A percentile compares a stretch with the other conserved stretches of the same genome.
Conservation (phyloP, 257 asterid genomes). For the Penstemon davidsonii region DNA sequence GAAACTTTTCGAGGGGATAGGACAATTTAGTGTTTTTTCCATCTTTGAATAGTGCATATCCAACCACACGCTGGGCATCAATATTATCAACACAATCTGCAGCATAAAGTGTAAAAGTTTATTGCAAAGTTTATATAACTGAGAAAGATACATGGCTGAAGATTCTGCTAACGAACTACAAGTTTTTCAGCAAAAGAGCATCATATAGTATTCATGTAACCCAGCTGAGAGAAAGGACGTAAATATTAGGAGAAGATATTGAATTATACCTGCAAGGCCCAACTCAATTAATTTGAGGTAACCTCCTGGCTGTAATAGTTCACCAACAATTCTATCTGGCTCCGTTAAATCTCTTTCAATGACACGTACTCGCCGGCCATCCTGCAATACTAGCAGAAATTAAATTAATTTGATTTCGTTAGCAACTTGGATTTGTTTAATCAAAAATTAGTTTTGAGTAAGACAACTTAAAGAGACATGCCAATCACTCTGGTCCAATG, state of each 20-base stretch:
- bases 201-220: neutral
- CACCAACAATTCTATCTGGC: conserved; percentile 51
- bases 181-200: neutral
- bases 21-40: conserved; percentile 44
- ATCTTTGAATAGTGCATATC: conserved; percentile 57
- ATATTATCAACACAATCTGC: conserved; percentile 58
- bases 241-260: neutral
- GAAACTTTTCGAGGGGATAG: conserved; percentile 45
- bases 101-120: neutral
- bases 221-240: neutral
- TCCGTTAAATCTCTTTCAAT: conserved; percentile 47
- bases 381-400: conserved; percentile 28
- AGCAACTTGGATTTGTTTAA: no score
- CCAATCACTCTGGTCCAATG: no score
- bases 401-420: no score
- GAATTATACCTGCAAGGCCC: conserved; percentile 38
- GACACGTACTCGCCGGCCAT: conserved; percentile 45
- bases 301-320: conserved; percentile 52
- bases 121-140: neutral
- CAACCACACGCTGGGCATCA: conserved; percentile 57
- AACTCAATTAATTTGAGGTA: conserved; percentile 47
- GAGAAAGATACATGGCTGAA: neutral
- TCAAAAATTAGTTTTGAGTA: no score
- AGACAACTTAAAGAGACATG: no score
- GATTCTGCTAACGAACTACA: neutral